phyloP scores from a whole-genome alignment of 345 rosid species.

The Pistacia vera region DNA sequence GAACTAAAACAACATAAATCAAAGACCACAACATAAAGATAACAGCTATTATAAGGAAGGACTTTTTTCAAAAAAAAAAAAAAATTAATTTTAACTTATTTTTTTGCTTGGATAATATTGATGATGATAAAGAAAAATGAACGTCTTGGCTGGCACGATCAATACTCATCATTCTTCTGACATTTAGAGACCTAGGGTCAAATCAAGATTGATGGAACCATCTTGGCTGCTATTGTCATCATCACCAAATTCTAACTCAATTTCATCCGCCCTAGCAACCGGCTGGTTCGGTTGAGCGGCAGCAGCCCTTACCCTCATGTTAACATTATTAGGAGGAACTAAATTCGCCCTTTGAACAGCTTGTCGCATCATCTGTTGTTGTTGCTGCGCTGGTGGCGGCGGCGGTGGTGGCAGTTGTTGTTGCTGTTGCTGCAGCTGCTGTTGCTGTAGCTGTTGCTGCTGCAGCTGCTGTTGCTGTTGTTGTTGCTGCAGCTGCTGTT shows the following conservation, averaged over 20 bases:
- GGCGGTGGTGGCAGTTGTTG: not conserved
- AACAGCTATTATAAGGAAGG: not conserved
- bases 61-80: too few species aligned
- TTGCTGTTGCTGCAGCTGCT: too few species aligned
- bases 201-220: not conserved
- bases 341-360: not conserved
- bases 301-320: not conserved
- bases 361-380: not conserved
- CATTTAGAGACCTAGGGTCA: conserved; percentile 1
- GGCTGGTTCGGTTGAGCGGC: not conserved
- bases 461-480: not conserved
- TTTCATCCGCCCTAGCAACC: not conserved
- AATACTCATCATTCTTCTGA: not conserved
- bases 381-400: not conserved
- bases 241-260: conserved; percentile 1
- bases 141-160: not conserved
- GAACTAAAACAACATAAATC: too few species aligned
- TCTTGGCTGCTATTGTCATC: not conserved
- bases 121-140: not conserved
- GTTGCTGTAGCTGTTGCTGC: not conserved
- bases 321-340: not conserved
- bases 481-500: not conserved
- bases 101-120: not conserved
- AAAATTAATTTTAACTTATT: not conserved
- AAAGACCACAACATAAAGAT: not conserved